These are phyloP conservation scores for Dipodascopsis uninucleata DNA, from an alignment of 805 yeast species.

Conservation along the genomic window DNA sequence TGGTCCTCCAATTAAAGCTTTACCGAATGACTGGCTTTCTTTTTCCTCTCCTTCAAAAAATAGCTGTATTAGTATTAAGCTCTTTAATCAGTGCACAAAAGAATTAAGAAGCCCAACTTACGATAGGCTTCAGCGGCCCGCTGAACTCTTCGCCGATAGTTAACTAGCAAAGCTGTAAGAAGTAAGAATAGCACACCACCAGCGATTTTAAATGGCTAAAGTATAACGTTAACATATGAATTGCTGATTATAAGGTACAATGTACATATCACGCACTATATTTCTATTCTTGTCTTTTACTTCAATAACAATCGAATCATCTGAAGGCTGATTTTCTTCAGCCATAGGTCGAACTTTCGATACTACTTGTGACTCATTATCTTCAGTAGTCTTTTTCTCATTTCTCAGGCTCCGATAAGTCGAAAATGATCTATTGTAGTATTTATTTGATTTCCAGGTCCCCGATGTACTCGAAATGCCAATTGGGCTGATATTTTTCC, in stretches of 20 bases:
- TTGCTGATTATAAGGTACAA: too few species aligned
- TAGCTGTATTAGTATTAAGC: neutral
- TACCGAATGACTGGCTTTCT: conserved; percentile 47
- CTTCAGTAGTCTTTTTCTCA: conserved; percentile 1
- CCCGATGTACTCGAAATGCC: neutral
- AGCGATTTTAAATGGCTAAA: conserved; percentile 19
- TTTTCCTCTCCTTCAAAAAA: conserved; percentile 20
- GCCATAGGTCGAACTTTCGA: conserved; percentile 10
- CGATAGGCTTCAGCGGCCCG: conserved; percentile 16
- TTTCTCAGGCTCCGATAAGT: neutral
- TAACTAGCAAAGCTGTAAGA: conserved; percentile 10
- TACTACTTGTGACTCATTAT: conserved; percentile 10
- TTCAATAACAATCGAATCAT: conserved; percentile 16
- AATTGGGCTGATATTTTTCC: neutral
- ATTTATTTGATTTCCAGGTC: neutral
- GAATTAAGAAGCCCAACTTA: conserved; percentile 1
- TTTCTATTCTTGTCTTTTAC: conserved; percentile 7
- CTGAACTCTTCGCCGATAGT: conserved; percentile 19
- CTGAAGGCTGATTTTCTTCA: conserved; percentile 2
- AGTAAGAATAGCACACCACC: conserved; percentile 10
- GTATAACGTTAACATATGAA: too few species aligned
- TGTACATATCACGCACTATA: too few species aligned
- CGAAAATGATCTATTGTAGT: conserved; percentile 8
- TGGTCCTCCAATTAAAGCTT: conserved; percentile 89
- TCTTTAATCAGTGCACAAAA: neutral